Base-by-base conservation (phyloP, 169 alveolate genomes). In the Plasmodium coatneyi region DNA sequence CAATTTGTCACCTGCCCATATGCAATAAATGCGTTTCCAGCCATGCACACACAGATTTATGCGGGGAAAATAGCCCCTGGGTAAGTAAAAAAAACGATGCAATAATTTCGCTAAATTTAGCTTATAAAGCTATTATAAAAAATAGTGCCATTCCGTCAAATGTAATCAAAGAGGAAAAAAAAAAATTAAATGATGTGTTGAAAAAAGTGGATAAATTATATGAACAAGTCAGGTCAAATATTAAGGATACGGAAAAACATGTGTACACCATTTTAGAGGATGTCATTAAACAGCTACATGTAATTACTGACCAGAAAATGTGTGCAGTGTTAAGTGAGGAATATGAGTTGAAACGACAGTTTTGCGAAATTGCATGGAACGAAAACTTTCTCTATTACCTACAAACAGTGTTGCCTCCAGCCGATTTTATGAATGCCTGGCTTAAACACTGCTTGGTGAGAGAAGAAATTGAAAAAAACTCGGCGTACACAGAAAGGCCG, bases 361-460 rank as follows among this genome's bases (percentile, higher is more conserved):
- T 96, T 87, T 96, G 95, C 70, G 95, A 92, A 92, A 93, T 96
- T n/a, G 96, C 93, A 46, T 96, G 97, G 97, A 90, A 96, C 32
- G 98, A 96, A 82, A 91, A 94, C 0, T 96, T 95, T 72, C 80
- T 96, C 34, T 95, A 86, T 80, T 96, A 95, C 43, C 95, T 93
- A 16, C 97, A 96, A 60, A 92, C 96, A 10, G 93, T 96, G 25
- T 84, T 96, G 7, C 98, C 98, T 19, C 97, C 98, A 14, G 98
- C 98, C 30, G 98, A 96, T 84, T 96, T 95, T 82, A 90, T 96
- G 87, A 89, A 92, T 82, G 97, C 98, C 19, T 96, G 98, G 98
- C 92, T 87, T 14, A 87, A 79, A 10, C 93, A 87, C 70, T 87
- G 93, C 43, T 78, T 56, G 82, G 60, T 39, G 30, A 25, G 93